Conservation (phyloP, 2,329 filamentous ascomycete genomes). For the Alternaria sp. region DNA sequence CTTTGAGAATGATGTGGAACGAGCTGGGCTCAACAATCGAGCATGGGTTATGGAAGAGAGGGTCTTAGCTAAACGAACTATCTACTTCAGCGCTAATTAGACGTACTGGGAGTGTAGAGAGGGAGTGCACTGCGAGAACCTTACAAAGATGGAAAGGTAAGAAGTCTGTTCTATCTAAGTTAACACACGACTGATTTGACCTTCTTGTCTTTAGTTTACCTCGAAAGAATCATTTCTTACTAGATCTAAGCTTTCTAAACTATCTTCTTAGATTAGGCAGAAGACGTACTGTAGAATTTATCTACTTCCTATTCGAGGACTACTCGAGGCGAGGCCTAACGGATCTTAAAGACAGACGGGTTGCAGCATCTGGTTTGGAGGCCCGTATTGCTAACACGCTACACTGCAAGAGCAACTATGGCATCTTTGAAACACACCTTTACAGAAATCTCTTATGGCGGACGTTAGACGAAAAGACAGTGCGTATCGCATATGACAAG, state of each 20-base stretch:
- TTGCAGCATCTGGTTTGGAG: constrained; percentile 29
- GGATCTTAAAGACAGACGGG: constrained; percentile 19
- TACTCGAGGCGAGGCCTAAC: constrained; percentile 27
- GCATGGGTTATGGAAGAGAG: constrained; percentile 35
- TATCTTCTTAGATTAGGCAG: constrained; percentile 18
- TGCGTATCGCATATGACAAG: constrained; percentile 16
- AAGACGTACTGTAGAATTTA: constrained; percentile 16
- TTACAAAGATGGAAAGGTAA: constrained; percentile 28
- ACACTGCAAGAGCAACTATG: constrained; percentile 21
- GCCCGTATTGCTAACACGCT: constrained; percentile 20
- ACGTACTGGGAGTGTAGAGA: constrained; percentile 31
- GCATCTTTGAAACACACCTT: constrained; percentile 25
- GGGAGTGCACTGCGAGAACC: constrained; percentile 29
- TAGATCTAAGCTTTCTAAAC: constrained; percentile 27
- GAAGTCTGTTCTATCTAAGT: constrained; percentile 5
- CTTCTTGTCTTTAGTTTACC: constrained; percentile 13
- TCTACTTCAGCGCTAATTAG: constrained; percentile 31
- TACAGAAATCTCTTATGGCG: constrained; percentile 32
- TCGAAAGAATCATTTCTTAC: constrained; percentile 18
- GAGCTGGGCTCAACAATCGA: constrained; percentile 27
- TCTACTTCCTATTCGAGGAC: constrained; percentile 11
- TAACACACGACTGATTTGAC: constrained; percentile 9
- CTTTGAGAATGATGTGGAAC: constrained; percentile 20
- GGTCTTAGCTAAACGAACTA: constrained; percentile 27
- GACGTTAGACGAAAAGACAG: constrained; percentile 11